A percentile compares a stretch with the other conserved stretches of the same genome.
phyloP scores from a whole-genome alignment of 192 early-diverging fungal species.

The Backusella macrospora region DNA sequence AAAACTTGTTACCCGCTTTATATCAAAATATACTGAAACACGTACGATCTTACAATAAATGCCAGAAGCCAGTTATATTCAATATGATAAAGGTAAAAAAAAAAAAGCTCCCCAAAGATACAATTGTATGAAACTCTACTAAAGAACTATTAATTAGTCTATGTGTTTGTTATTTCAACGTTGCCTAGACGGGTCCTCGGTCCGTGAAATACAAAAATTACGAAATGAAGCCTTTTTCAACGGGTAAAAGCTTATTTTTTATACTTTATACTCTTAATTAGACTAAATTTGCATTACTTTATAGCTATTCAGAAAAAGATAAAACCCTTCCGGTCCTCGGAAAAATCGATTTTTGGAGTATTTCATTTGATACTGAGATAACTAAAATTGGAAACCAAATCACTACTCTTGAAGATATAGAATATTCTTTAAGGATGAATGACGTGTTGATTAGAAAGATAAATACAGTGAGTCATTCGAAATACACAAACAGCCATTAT shows the following conservation, averaged over 20 bases:
- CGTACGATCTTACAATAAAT: background rate
- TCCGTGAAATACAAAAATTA: background rate
- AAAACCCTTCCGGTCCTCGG: background rate
- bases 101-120: no score
- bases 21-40: conserved; percentile 1
- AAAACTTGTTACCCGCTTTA: background rate
- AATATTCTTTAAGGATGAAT: conserved; percentile 5
- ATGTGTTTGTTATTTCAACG: background rate
- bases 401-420: background rate
- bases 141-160: background rate
- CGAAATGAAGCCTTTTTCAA: background rate
- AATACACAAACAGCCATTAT: background rate
- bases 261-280: background rate
- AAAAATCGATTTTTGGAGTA: background rate
- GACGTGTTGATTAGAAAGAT: background rate
- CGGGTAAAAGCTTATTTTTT: background rate
- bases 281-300: background rate
- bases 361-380: conserved; percentile 10
- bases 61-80: background rate
- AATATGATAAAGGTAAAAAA: conserved; percentile 15
- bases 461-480: background rate
- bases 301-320: background rate
- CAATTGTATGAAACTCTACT: background rate
- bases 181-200: background rate
- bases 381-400: conserved; percentile 19